These are phyloP conservation scores for Candida bentonensis DNA, from an alignment of 805 yeast species.

Conservation along the genomic window DNA sequence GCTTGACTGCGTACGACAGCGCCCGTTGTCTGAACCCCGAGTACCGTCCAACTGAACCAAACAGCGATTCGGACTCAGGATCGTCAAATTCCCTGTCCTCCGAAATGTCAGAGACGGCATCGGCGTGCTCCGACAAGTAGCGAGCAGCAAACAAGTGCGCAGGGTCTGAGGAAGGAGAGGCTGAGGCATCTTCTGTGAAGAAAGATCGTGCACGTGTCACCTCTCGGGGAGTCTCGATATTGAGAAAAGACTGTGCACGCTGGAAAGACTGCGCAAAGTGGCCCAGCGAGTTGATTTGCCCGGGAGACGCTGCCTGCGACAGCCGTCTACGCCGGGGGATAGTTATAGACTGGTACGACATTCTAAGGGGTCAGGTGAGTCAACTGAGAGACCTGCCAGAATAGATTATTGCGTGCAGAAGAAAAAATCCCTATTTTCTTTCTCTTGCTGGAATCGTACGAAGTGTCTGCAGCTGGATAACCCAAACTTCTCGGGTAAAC, in stretches of 20 bases:
- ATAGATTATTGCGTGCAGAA: too few species aligned
- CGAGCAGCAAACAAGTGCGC: not conserved
- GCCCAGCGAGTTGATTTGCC: slow-evolving; percentile 43
- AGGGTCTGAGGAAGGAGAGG: not conserved
- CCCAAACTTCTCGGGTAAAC: too few species aligned
- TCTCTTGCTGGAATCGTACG: too few species aligned
- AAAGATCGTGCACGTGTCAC: slow-evolving; percentile 36
- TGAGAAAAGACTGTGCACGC: slow-evolving; percentile 64
- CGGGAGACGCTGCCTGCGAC: slow-evolving; percentile 38
- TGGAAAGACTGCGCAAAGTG: slow-evolving; percentile 68
- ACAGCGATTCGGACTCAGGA: not conserved
- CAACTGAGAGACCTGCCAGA: too few species aligned
- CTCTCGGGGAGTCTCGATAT: slow-evolving; percentile 31
- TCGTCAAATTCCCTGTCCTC: slow-evolving; percentile 5
- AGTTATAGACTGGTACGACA: not conserved
- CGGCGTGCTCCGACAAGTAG: not conserved
- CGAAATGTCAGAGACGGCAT: slow-evolving; percentile 3
- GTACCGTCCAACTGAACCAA: not conserved
- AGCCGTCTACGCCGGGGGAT: not conserved
- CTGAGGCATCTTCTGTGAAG: slow-evolving; percentile 39
- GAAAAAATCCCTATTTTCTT: too few species aligned
- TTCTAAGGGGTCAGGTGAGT: too few species aligned
- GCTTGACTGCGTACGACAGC: not conserved
- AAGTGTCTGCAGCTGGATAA: too few species aligned
- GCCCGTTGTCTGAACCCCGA: not conserved